These are phyloP conservation scores for Gleditsia sinensis DNA, from an alignment of 306 rosid species.

Conservation along the genomic window DNA sequence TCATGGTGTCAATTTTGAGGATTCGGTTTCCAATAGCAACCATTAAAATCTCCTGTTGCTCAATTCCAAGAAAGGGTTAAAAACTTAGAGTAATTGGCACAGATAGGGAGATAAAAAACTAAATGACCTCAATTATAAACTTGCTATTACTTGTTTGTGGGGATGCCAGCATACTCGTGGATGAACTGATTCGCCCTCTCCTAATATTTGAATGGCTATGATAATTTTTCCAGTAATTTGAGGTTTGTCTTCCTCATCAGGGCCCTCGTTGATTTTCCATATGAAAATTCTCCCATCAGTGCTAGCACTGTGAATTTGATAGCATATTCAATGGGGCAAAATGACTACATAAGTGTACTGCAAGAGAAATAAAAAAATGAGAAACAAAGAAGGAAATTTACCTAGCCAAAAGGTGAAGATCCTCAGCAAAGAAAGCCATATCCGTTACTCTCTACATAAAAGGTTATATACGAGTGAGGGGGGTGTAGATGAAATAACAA, in stretches of 20 bases:
- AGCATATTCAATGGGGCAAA: slow-evolving; percentile 21
- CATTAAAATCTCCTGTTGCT: slow-evolving; percentile 64
- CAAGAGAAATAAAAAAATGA: slow-evolving; percentile 27
- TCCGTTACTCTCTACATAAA: slow-evolving; percentile 67
- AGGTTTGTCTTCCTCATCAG: slow-evolving; percentile 75
- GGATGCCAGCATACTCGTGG: slow-evolving; percentile 86
- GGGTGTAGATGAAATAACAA: not conserved
- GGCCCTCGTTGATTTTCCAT: slow-evolving; percentile 73
- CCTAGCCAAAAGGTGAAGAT: slow-evolving; percentile 79
- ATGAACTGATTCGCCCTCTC: slow-evolving; percentile 56
- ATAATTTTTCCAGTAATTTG: slow-evolving; percentile 66
- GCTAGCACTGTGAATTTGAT: slow-evolving; percentile 56
- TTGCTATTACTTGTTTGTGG: slow-evolving; percentile 66
- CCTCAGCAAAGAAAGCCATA: slow-evolving; percentile 79
- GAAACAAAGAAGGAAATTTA: slow-evolving; percentile 34
- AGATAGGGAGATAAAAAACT: slow-evolving; percentile 25
- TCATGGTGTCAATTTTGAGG: slow-evolving; percentile 62
- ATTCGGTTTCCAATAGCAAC: slow-evolving; percentile 57
- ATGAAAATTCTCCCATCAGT: slow-evolving; percentile 68
- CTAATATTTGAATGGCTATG: slow-evolving; percentile 64
- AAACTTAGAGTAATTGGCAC: not conserved
- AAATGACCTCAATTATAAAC: slow-evolving; percentile 12
- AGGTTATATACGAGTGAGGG: slow-evolving; percentile 4
- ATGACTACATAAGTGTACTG: not conserved
- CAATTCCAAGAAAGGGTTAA: slow-evolving; percentile 29